A percentile compares a stretch with the other conserved stretches of the same genome.
Conservation (phyloP, 441 rosid genomes). For the Populus hybrid region DNA sequence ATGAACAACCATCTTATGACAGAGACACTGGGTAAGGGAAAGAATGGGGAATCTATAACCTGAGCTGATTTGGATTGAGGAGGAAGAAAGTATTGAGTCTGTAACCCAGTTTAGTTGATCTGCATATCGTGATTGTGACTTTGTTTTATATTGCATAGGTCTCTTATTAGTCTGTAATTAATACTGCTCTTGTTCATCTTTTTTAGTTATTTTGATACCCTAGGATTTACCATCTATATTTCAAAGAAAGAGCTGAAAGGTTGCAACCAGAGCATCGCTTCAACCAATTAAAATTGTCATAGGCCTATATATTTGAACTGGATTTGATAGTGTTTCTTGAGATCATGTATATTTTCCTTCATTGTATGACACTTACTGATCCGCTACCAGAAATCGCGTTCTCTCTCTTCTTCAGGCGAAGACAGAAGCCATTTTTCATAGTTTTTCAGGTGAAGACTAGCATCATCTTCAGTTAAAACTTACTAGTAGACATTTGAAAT, state of each 20-base stretch:
- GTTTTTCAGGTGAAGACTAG: no score
- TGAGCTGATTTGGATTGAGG: not conserved
- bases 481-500: no score
- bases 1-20: slow-evolving; percentile 25
- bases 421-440: no score
- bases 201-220: not conserved
- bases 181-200: slow-evolving; percentile 8
- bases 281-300: no score
- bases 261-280: not conserved
- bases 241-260: not conserved
- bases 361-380: no score
- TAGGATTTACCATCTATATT: not conserved
- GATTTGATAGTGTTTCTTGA: no score
- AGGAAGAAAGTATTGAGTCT: not conserved
- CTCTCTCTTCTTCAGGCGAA: no score
- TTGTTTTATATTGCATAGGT: no score
- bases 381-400: no score
- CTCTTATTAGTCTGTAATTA: not conserved
- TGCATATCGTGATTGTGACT: not conserved
- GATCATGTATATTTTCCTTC: no score
- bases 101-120: not conserved
- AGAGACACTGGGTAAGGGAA: slow-evolving; percentile 67
- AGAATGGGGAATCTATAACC: slow-evolving; percentile 68
- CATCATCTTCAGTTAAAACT: no score
- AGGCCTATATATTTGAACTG: no score